A percentile compares a stretch with the other conserved stretches of the same genome.
These are phyloP conservation scores for Psilocybe mexicana DNA, from an alignment of 1,284 basidiomycete genomes.

Conservation along the genomic window DNA sequence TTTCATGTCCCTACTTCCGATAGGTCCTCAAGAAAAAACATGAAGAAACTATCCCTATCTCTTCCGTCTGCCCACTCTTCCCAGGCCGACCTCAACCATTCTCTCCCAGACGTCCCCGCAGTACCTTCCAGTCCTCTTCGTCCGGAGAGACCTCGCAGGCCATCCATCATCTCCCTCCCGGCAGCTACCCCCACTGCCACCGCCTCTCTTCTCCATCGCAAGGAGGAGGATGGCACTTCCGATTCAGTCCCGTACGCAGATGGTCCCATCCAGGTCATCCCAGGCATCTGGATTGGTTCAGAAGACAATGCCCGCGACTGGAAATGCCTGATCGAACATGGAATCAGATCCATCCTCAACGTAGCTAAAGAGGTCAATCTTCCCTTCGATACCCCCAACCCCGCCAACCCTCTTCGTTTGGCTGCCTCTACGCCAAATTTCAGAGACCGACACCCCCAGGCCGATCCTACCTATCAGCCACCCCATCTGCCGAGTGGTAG, in stretches of 20 bases:
- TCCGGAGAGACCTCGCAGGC: conserved; percentile 46
- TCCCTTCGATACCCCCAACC: conserved; percentile 59
- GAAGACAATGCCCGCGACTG: conserved; percentile 91
- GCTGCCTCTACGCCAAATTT: conserved; percentile 72
- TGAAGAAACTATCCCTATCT: conserved; percentile 74
- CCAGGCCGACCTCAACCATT: conserved; percentile 45
- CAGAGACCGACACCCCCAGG: conserved; percentile 33
- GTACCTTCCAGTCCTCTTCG: conserved; percentile 22
- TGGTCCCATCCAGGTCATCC: conserved; percentile 88
- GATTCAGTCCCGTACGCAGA: conserved; percentile 74
- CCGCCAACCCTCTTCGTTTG: conserved; percentile 51
- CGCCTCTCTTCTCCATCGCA: conserved; percentile 55
- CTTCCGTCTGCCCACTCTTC: conserved; percentile 65
- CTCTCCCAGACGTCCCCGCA: conserved; percentile 33
- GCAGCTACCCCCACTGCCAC: conserved; percentile 45
- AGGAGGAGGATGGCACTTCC: conserved; percentile 60
- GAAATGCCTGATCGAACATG: conserved; percentile 65
- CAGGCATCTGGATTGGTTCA: conserved; percentile 90
- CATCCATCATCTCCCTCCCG: conserved; percentile 68
- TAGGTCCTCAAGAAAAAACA: conserved; percentile 56
- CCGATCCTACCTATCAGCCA: conserved; percentile 58
- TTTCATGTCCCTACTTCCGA: conserved; percentile 35
- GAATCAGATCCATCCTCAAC: conserved; percentile 86
- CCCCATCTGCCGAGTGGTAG: conserved; percentile 64
- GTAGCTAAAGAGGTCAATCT: conserved; percentile 92